Evolutionary conservation across 1,284 basidiomycete species (phyloP).

Genomic region (Rhodotorula sp.): DNA sequence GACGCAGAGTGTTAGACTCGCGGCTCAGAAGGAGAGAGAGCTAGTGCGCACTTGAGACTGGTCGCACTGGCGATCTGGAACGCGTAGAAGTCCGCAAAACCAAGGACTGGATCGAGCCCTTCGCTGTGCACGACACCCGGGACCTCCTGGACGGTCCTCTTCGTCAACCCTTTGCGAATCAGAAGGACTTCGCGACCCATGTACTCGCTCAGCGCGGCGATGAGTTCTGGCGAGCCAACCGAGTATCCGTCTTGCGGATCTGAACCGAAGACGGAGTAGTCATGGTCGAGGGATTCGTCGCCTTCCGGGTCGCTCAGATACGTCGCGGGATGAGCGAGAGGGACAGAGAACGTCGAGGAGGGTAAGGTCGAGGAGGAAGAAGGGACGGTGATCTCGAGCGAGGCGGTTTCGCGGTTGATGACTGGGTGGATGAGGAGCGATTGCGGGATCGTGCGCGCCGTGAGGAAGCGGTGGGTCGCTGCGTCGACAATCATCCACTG

Average conservation of each 20-base stretch:
- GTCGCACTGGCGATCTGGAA: conserved; percentile 19
- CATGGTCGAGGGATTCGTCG: conserved; percentile 24
- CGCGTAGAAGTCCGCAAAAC: conserved; percentile 26
- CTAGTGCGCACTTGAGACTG: conserved; percentile 3
- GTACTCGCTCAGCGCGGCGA: conserved; percentile 20
- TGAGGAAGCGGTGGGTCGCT: conserved; percentile 27
- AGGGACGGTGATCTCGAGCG: conserved; percentile 28
- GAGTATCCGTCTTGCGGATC: conserved; percentile 23
- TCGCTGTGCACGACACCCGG: conserved; percentile 26
- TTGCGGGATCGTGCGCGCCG: conserved; percentile 29
- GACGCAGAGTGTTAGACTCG: not conserved
- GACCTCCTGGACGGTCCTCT: conserved; percentile 16
- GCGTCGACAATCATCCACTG: conserved; percentile 39
- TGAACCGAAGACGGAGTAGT: conserved; percentile 21
- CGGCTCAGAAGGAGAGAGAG: not conserved
- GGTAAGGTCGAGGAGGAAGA: not conserved
- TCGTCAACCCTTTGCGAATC: conserved; percentile 23
- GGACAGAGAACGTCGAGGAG: conserved; percentile 7
- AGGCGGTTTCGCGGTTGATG: conserved; percentile 7
- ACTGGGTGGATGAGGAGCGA: conserved; percentile 33
- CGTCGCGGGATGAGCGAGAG: conserved; percentile 24
- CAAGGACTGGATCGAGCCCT: conserved; percentile 13
- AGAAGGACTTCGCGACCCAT: conserved; percentile 26
- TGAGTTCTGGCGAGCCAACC: conserved; percentile 18
- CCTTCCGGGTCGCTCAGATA: conserved; percentile 12